These are phyloP conservation scores for Myrica gale DNA, from an alignment of 306 rosid genomes.

Conservation along the genomic window DNA sequence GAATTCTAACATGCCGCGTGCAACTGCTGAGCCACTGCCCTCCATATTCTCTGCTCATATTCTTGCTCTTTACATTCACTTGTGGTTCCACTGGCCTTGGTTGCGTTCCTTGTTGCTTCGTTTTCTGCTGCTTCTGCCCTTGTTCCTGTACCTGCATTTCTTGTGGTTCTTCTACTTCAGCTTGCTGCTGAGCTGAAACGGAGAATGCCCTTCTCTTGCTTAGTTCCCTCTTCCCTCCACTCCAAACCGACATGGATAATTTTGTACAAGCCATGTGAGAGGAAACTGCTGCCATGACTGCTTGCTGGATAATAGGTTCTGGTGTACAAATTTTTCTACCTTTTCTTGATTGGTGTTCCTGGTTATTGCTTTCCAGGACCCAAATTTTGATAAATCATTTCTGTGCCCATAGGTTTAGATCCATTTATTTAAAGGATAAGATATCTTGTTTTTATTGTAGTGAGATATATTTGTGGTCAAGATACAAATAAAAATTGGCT, in stretches of 20 bases:
- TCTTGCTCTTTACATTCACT: constrained; percentile 66
- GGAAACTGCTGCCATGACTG: constrained; percentile 71
- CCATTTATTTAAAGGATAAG: constrained; percentile 52
- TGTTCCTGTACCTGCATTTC: constrained; percentile 32
- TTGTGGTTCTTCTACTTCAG: constrained; percentile 45
- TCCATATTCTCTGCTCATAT: constrained; percentile 82
- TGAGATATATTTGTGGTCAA: constrained; percentile 35
- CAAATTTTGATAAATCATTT: constrained; percentile 5
- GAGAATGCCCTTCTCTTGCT: constrained; percentile 36
- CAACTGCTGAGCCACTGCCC: constrained; percentile 82
- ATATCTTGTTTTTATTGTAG: constrained; percentile 28
- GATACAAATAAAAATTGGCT: constrained; percentile 9
- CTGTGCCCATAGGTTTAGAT: constrained; percentile 1
- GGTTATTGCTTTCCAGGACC: constrained; percentile 11
- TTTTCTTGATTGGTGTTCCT: constrained; percentile 10
- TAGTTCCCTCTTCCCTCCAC: constrained; percentile 38
- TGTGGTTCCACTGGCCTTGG: constrained; percentile 87
- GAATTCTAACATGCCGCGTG: constrained; percentile 74
- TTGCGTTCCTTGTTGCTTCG: constrained; percentile 41
- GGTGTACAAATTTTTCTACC: constrained; percentile 4
- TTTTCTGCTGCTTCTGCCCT: constrained; percentile 29
- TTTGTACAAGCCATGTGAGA: constrained; percentile 59
- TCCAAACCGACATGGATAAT: constrained; percentile 49
- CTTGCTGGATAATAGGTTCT: constrained; percentile 13
- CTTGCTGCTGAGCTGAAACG: constrained; percentile 52